Evolutionary conservation across 208 protist species (phyloP).

Genomic region (Eutreptiella sp.): DNA sequence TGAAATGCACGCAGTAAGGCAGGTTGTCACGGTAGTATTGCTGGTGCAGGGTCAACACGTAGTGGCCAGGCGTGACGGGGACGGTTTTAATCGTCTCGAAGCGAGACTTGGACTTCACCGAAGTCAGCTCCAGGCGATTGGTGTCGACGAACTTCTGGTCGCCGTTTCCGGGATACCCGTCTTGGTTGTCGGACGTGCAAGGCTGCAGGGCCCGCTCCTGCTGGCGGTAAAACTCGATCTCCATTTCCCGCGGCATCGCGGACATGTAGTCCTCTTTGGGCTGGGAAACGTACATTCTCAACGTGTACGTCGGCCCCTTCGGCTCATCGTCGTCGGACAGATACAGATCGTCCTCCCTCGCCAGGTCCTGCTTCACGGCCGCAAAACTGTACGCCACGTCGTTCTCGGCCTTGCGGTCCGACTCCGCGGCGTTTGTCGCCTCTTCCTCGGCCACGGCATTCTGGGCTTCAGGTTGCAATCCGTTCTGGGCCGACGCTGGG

Average conservation of each 20-base stretch:
- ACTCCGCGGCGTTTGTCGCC: too few relatives aligned
- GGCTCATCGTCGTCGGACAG: slow-evolving; percentile 12
- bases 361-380: too few relatives aligned
- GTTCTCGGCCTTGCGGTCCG: too few relatives aligned
- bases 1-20: slow-evolving; percentile 5
- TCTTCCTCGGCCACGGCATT: too few relatives aligned
- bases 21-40: not conserved
- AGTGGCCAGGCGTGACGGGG: not conserved
- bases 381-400: too few relatives aligned
- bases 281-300: slow-evolving; percentile 2
- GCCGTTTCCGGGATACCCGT: not conserved
- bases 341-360: too few relatives aligned
- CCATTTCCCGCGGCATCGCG: not conserved
- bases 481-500: too few relatives aligned
- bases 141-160: not conserved
- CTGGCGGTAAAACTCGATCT: not conserved
- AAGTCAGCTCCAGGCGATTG: slow-evolving; percentile 1
- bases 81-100: not conserved
- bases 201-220: not conserved
- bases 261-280: slow-evolving; percentile 16
- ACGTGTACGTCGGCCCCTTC: too few relatives aligned
- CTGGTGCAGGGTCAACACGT: slow-evolving; percentile 9
- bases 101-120: not conserved
- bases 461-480: too few relatives aligned
- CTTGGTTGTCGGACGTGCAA: not conserved